Evolutionary conservation across 176 grass and related monocot genomes (phyloP).

Genomic region (Alloteropsis semialata): DNA sequence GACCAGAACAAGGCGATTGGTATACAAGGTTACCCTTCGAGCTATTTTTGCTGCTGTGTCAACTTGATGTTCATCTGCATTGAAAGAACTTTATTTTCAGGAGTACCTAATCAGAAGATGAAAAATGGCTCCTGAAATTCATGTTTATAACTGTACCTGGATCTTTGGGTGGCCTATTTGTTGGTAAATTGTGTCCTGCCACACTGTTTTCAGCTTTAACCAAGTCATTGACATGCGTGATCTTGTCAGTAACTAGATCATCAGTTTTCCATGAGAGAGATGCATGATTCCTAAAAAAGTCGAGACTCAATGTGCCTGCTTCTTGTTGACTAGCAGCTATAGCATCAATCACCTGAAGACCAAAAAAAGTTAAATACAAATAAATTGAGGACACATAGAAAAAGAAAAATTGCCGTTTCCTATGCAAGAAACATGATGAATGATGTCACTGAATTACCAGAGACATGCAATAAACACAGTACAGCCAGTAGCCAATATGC

Average conservation of each 20-base stretch:
- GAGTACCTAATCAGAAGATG: not conserved
- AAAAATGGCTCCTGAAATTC: constrained; percentile 19
- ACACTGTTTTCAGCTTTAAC: constrained; percentile 46
- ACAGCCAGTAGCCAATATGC: not conserved
- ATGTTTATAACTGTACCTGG: constrained; percentile 43
- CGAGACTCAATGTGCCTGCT: constrained; percentile 67
- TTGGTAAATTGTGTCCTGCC: constrained; percentile 34
- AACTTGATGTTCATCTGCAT: constrained; percentile 63
- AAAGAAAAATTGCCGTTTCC: not conserved
- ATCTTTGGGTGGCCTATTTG: constrained; percentile 50
- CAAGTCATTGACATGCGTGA: constrained; percentile 47
- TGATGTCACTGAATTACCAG: not conserved
- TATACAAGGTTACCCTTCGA: constrained; percentile 72
- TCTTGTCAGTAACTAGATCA: constrained; percentile 37
- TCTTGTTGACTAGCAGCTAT: constrained; percentile 76
- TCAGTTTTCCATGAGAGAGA: constrained; percentile 92
- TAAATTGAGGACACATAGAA: constrained; percentile 8
- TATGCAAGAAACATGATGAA: constrained; percentile 17
- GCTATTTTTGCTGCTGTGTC: constrained; percentile 50
- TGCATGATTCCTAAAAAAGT: constrained; percentile 71
- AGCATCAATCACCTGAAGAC: constrained; percentile 72
- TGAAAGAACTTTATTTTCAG: constrained; percentile 18
- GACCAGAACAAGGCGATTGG: constrained; percentile 9
- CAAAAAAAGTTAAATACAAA: not conserved
- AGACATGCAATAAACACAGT: not conserved